Base-by-base conservation (phyloP, 2,329 filamentous ascomycete genomes). In the Talaromyces sp. region DNA sequence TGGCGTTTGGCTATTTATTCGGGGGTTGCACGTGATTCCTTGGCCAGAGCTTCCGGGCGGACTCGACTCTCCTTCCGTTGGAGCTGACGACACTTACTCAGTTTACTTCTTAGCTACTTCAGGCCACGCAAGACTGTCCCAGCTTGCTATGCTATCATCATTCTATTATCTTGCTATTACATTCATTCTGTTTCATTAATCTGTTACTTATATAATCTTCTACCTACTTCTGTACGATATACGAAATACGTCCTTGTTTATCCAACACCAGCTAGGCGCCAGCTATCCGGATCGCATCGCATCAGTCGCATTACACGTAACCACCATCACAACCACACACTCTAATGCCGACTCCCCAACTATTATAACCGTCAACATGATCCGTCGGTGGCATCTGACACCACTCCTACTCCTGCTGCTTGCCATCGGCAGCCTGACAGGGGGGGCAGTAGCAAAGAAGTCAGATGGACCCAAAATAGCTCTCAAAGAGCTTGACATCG, bases 381-480 rank as follows among this genome's bases (percentile, higher is more conserved):
- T 77, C 65, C 67, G 73, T 66, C 69, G 75, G 76, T 78, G 77
- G 75, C 75, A 84, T 74, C 77, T 82, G 71, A 76, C 73, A 76
- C 77, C 88, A 75, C 76, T 81, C 76, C 77, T 88, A 74, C 76
- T 87, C 74, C 79, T 86, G 76, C 84, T 82, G 69, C 71, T 80
- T 69, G 77, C 72, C 71, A 75, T 70, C 66, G 62, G 66, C 61
- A 56, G 69, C 69, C 27, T 53, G 49, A 65, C 36, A n/a, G 56
- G 53, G 38, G 36, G 31, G n/a, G 56, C 34, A n/a, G 27, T 45
- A 22, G 79, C 87, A 64, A 82, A 84, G 68, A 82, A 84, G 68
- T 70, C 71, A 47, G 85, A 88, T 73, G 82, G 83, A 58, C 93
- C 93, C 27, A 83, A 83, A 64, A 84, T 97, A 72, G 82, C 84